A percentile compares a stretch with the other conserved stretches of the same genome.
Conservation (phyloP, 768 basidiomycete species). For the Agrocybe praecox region DNA sequence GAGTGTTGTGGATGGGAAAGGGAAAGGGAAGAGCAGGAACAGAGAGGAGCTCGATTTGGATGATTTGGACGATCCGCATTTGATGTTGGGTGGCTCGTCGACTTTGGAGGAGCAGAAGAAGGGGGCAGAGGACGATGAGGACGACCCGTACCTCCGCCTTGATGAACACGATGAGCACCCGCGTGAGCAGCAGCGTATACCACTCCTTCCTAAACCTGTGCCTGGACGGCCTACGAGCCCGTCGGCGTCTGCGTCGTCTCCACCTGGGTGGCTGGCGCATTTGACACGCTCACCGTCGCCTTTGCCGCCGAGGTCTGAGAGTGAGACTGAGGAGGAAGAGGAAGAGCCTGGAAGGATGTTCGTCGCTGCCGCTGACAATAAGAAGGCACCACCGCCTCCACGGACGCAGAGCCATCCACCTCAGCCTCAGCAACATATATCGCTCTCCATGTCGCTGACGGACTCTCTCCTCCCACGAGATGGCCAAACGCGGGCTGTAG, state of each 20-base stretch:
- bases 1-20: not conserved
- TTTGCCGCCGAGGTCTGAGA: not conserved
- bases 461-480: constrained; percentile 80
- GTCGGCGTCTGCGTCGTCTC: constrained; percentile 42
- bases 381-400: constrained; percentile 29
- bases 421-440: constrained; percentile 32
- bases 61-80: constrained; percentile 79
- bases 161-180: constrained; percentile 57
- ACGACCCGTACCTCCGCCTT: constrained; percentile 75
- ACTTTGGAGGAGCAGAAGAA: not conserved
- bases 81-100: constrained; percentile 35
- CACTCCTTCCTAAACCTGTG: constrained; percentile 25
- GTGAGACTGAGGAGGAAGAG: not conserved
- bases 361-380: constrained; percentile 27
- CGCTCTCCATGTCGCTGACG: constrained; percentile 68
- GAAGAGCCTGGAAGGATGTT: not conserved
- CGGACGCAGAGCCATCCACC: constrained; percentile 31
- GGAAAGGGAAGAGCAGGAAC: not conserved
- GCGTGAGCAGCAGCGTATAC: constrained; percentile 37
- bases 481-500: constrained; percentile 60
- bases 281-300: constrained; percentile 61
- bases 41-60: constrained; percentile 49
- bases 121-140: constrained; percentile 34
- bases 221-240: constrained; percentile 33
- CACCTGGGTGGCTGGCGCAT: constrained; percentile 74